Evolutionary conservation across 345 rosid species (phyloP).

Genomic region (Kernera saxatilis): DNA sequence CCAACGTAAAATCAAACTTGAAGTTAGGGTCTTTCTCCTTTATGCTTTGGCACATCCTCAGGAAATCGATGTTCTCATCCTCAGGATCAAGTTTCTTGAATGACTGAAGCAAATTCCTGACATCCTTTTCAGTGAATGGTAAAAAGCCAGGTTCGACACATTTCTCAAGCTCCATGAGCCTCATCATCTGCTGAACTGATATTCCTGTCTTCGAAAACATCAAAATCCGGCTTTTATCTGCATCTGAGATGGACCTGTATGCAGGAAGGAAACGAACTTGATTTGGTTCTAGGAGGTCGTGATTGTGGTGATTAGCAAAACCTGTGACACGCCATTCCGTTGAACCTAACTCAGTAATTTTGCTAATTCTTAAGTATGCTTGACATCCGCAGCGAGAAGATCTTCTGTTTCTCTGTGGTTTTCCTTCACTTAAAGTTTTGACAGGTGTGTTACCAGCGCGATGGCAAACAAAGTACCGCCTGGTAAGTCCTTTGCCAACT

Average conservation of each 20-base stretch:
- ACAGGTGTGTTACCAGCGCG: conserved; percentile 97
- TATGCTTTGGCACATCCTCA: conserved; percentile 84
- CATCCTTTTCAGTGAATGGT: conserved; percentile 95
- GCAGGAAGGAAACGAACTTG: conserved; percentile 98
- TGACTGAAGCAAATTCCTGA: conserved; percentile 92
- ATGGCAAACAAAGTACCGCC: conserved; percentile 96
- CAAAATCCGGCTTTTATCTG: conserved; percentile 83
- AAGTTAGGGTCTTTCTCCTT: conserved; percentile 92
- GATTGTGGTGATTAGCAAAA: conserved; percentile 83
- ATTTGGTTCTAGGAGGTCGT: conserved; percentile 80
- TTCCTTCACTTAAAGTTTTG: conserved; percentile 56
- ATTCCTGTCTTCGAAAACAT: conserved; percentile 98
- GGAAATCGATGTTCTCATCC: conserved; percentile 81
- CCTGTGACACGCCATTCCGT: conserved; percentile 96
- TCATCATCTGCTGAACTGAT: conserved; percentile 98
- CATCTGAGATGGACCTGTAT: conserved; percentile 80
- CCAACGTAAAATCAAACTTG: conserved; percentile 70
- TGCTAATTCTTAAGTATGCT: conserved; percentile 84
- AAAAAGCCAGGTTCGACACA: conserved; percentile 94
- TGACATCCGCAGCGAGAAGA: conserved; percentile 96
- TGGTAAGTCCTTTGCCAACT: conserved; percentile 88
- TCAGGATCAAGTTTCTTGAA: conserved; percentile 78
- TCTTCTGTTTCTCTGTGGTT: conserved; percentile 85
- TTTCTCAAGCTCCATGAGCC: conserved; percentile 96
- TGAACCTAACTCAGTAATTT: conserved; percentile 60